phyloP scores from a whole-genome alignment of 495 filamentous ascomycete genomes.

The Penicillium riverlandense region DNA sequence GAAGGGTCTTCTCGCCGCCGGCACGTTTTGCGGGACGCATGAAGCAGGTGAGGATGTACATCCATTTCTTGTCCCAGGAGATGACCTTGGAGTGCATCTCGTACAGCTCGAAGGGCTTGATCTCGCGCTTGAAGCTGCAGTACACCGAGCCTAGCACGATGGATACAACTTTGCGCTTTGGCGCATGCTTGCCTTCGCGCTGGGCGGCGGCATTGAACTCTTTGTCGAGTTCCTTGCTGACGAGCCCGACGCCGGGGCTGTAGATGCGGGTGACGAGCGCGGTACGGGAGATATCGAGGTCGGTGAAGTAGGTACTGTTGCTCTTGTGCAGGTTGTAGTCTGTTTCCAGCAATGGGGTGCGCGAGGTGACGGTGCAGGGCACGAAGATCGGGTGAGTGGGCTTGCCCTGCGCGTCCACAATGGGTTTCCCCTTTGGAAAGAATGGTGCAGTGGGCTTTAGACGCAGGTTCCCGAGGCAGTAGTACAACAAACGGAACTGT shows the following conservation, averaged over 20 bases:
- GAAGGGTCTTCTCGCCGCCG: constrained; percentile 49
- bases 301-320: constrained; percentile 70
- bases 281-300: constrained; percentile 63
- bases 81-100: constrained; percentile 63
- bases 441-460: constrained; percentile 30
- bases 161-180: constrained; percentile 31
- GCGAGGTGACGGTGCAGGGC: constrained; percentile 44
- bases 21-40: constrained; percentile 43
- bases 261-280: constrained; percentile 54
- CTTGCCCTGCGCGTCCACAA: constrained; percentile 22
- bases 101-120: constrained; percentile 57
- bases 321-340: constrained; percentile 69
- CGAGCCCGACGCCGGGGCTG: constrained; percentile 47
- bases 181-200: constrained; percentile 34
- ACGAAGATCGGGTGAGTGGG: constrained; percentile 48
- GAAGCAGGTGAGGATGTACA: constrained; percentile 69
- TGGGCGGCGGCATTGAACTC: constrained; percentile 27
- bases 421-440: constrained; percentile 23
- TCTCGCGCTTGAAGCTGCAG: constrained; percentile 61
- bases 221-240: constrained; percentile 37
- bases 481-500: constrained; percentile 43
- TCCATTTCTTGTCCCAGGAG: constrained; percentile 79
- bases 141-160: constrained; percentile 61
- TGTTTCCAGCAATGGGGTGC: constrained; percentile 48
- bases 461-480: constrained; percentile 45